Percentiles rank a stretch among this genome's conserved stretches.
Conservation (phyloP, 208 protist species). For the Crithidia thermophila region DNA sequence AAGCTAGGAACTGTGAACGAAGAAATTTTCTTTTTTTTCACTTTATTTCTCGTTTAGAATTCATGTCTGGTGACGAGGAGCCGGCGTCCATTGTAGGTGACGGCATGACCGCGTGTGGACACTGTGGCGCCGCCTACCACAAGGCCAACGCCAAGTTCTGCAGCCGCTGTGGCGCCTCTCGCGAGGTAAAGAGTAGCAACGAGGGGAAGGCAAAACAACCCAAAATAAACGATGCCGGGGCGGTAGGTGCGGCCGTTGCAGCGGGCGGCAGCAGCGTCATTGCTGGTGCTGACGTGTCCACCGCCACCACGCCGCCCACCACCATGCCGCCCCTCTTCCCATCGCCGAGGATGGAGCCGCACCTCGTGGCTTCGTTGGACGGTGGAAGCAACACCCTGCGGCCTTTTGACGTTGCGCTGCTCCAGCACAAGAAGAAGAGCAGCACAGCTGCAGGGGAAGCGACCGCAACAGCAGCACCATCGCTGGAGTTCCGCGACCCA, state of each 20-base stretch:
- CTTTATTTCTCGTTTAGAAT: conserved; percentile 7
- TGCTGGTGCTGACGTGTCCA: no score
- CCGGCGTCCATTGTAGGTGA: conserved; percentile 1
- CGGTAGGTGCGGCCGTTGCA: no score
- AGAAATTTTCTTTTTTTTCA: conserved; percentile 3
- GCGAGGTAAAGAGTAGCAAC: background rate
- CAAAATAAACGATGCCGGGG: background rate
- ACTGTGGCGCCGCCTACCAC: conserved; percentile 73
- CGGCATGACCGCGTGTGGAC: conserved; percentile 32
- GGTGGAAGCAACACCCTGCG: conserved; percentile 15
- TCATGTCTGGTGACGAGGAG: conserved; percentile 19
- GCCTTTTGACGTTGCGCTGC: conserved; percentile 17
- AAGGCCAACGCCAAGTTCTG: conserved; percentile 84
- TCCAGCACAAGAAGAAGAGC: conserved; percentile 2
- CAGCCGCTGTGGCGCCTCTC: conserved; percentile 75
- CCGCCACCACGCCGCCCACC: background rate
- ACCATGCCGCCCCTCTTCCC: conserved; percentile 12
- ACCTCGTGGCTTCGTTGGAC: background rate
- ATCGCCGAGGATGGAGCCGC: background rate
- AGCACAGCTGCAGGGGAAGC: background rate
- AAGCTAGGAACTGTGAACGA: background rate
- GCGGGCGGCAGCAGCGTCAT: no score
- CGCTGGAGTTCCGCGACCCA: conserved; percentile 22
- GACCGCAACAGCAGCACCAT: background rate
- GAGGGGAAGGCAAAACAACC: background rate